Evolutionary conservation across 768 basidiomycete genomes (phyloP), one percentile per base, ranked within the genome.

Genomic region (Boletales sp.): DNA sequence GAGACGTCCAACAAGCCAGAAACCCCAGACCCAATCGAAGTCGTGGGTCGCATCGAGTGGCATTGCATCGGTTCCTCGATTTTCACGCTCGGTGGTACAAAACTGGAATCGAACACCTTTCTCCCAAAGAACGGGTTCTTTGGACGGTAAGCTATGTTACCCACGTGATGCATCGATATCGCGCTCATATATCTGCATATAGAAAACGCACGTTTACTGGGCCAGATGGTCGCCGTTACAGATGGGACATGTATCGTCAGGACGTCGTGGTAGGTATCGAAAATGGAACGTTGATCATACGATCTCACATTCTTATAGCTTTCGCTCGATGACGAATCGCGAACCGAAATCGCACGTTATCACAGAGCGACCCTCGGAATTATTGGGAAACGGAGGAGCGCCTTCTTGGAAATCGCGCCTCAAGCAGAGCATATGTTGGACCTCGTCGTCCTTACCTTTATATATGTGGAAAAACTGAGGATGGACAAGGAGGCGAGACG

Each of bases 31-130:
- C 53, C 56, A n/a, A 64, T 60, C 30, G 58, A 62, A 4, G 53
- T 60, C 6, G 41, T 72, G 38, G 70, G 65, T 14, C 48, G 57
- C 39, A 71, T 75, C 13, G 60, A 66, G 4, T 72, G 70, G 67
- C 57, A 59, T 14, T 43, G 47, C 9, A 17, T 70, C n/a, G 49
- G 55, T 10, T 62, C 69, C 1, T 65, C 70, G 9, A 57, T 59
- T 21, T 58, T 74, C 44, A 59, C 48, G 9, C 63, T 70, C 25
- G 56, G 59, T 9, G 71, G 54, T 5, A 47, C 37, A 15, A 65
- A 62, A 44, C 40, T 67, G 4, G 45, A 61, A 25, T 61, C 68
- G 1, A 51, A 50, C 21, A 44, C 47, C 1, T 72, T 65, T 48
- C 48, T 68, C 1, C 58, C 60, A 2, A 25, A 54, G 0, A 40